Conservation (phyloP, 1,284 basidiomycete genomes). For the Boletus semigastroideus region DNA sequence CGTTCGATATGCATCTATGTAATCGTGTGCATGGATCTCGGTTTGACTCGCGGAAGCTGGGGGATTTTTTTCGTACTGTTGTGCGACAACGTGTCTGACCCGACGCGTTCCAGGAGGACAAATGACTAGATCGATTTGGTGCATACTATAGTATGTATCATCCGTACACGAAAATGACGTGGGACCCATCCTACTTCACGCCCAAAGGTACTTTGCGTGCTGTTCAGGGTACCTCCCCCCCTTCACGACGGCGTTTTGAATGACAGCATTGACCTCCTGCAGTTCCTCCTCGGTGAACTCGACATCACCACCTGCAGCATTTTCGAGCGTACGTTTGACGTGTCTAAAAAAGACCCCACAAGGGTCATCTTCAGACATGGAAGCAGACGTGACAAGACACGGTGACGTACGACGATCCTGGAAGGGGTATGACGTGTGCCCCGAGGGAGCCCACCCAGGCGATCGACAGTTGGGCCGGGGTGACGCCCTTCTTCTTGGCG, state of each 20-base stretch:
- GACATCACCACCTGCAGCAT: conserved; percentile 26
- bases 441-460: conserved; percentile 49
- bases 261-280: conserved; percentile 19
- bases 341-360: conserved; percentile 11
- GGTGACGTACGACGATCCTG: conserved; percentile 30
- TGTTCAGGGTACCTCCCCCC: conserved; percentile 24
- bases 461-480: conserved; percentile 55
- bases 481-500: conserved; percentile 46
- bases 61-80: too few relatives aligned
- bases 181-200: background rate
- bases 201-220: conserved; percentile 11
- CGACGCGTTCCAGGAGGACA: too few relatives aligned
- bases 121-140: too few relatives aligned
- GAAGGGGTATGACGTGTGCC: conserved; percentile 28
- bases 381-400: background rate
- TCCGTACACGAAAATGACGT: background rate
- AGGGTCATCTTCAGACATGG: background rate
- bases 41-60: too few relatives aligned
- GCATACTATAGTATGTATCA: too few relatives aligned
- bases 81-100: too few relatives aligned
- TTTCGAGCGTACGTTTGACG: conserved; percentile 29
- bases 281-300: conserved; percentile 22
- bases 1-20: conserved; percentile 1
- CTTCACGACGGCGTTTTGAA: conserved; percentile 18
- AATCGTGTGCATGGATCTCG: background rate